Base-by-base conservation (phyloP, 768 basidiomycete species). In the Tylopilus vinaceipallidus region DNA sequence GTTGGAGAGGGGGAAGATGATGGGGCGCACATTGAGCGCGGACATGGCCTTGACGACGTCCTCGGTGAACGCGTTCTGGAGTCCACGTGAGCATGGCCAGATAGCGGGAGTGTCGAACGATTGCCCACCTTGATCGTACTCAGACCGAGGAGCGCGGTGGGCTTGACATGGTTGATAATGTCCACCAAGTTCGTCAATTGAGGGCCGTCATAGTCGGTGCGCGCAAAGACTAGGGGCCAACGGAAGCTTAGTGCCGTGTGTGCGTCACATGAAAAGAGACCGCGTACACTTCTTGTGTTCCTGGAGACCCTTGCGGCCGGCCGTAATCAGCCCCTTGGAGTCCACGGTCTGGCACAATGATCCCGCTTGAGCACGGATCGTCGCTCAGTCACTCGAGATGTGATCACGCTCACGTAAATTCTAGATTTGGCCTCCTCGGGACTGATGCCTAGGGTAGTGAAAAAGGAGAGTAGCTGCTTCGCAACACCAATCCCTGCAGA, bases 1-100 rank as follows among this genome's bases (percentile, higher is more conserved):
- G 64, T 91, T 91, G 29, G 85, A 87, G 1, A 91, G 77, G 29
- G 88, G 87, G 72, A 91, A 89, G 61, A 91, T 80, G 71, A 90
- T 84, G n/a, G 88, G 88, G 2, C 80, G 79, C 16, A 68, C 58
- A 67, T 89, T 90, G 38, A 83, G 67, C 8, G 74, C 68, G 16
- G 79, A 76, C 86, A 91, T 87, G 33, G 75, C 68, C 46, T 72
- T 72, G 27, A 91, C 79, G 27, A 82, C 80, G 11, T 78, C 71
- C 63, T 84, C 75, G 11, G 72, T 77, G 72, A 91, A 91, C 1
- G 85, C 84, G 35, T 71, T 72, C 68, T 72, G 48, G 19, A 20
- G 40, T 6, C n/a, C 22, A 22, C 37, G 29, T 51, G 47, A 53
- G 50, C 40, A 23, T 27, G 16, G 27, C 13, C 2, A n/a, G 30